Percentiles rank a stretch among this genome's conserved stretches.
These are phyloP conservation scores for Cyclaneusma minus DNA, from an alignment of 2,329 filamentous ascomycete genomes.

Conservation along the genomic window DNA sequence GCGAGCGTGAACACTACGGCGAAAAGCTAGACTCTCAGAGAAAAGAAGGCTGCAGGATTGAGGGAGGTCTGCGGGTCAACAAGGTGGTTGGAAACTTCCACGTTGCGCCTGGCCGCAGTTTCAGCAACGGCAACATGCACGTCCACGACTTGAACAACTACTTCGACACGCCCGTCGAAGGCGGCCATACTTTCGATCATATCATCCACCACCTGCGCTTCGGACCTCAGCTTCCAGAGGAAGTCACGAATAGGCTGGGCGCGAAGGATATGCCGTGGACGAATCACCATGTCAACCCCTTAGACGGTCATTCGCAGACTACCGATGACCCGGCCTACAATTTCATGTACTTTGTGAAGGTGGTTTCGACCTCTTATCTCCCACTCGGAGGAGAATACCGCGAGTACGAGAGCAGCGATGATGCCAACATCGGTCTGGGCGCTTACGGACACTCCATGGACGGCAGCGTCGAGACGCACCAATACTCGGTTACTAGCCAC, in stretches of 20 bases:
- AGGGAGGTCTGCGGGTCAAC: conserved; percentile 85
- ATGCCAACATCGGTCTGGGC: conserved; percentile 49
- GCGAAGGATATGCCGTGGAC: conserved; percentile 50
- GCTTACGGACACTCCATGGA: conserved; percentile 47
- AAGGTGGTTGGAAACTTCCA: conserved; percentile 99
- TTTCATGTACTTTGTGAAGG: conserved; percentile 99
- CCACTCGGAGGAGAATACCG: conserved; percentile 51
- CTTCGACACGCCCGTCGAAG: conserved; percentile 54
- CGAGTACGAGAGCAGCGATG: conserved; percentile 19
- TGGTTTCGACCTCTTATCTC: conserved; percentile 89
- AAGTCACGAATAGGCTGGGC: conserved; percentile 44
- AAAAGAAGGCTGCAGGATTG: conserved; percentile 84
- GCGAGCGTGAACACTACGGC: conserved; percentile 82
- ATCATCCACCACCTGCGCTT: conserved; percentile 80
- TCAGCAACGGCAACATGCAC: conserved; percentile 93
- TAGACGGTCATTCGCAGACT: conserved; percentile 64
- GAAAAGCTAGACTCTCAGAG: conserved; percentile 79
- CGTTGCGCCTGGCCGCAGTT: conserved; percentile 87
- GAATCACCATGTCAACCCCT: conserved; percentile 81
- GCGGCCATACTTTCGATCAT: conserved; percentile 78
- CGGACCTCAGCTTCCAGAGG: conserved; percentile 74
- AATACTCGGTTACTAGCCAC: conserved; percentile 96
- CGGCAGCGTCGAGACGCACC: conserved; percentile 89
- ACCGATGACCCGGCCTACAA: conserved; percentile 78
- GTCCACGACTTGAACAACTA: conserved; percentile 97